Percentiles rank a stretch among this genome's conserved stretches.
Evolutionary conservation across 1,284 basidiomycete species (phyloP).

Genomic region (Leccinum solheimii): DNA sequence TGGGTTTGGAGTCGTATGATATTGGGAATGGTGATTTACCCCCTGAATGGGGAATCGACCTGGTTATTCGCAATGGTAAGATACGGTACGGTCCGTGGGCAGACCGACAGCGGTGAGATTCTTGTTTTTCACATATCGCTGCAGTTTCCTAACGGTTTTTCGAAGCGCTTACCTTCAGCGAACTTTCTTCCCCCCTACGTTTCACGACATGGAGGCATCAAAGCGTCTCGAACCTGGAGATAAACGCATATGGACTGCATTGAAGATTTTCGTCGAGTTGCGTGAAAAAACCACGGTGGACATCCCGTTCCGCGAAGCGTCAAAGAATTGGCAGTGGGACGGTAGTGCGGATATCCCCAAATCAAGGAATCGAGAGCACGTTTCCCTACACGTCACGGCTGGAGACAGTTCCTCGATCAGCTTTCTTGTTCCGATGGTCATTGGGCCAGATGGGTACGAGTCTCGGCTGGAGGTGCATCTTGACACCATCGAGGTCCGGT

Average conservation of each 20-base stretch:
- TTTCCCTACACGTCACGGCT: constrained; percentile 72
- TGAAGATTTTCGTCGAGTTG: constrained; percentile 81
- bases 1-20: constrained; percentile 54
- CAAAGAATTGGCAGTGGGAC: constrained; percentile 91
- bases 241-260: constrained; percentile 73
- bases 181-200: constrained; percentile 80
- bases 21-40: constrained; percentile 83
- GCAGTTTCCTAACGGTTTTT: constrained; percentile 5
- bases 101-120: constrained; percentile 78
- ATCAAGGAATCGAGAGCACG: constrained; percentile 59
- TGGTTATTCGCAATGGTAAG: constrained; percentile 73
- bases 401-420: constrained; percentile 82
- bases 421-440: constrained; percentile 82
- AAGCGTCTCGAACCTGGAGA: constrained; percentile 70
- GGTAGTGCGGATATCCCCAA: constrained; percentile 50
- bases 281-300: constrained; percentile 74
- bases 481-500: constrained; percentile 75
- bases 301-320: constrained; percentile 85
- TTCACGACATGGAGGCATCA: constrained; percentile 62
- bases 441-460: constrained; percentile 72
- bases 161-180: constrained; percentile 72
- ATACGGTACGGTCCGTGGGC: constrained; percentile 93
- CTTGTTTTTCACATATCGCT: background rate
- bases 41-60: constrained; percentile 91
- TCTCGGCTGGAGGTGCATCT: constrained; percentile 79